Base-by-base conservation (phyloP, 2,329 filamentous ascomycete species). In the Fusarium heterosporum region DNA sequence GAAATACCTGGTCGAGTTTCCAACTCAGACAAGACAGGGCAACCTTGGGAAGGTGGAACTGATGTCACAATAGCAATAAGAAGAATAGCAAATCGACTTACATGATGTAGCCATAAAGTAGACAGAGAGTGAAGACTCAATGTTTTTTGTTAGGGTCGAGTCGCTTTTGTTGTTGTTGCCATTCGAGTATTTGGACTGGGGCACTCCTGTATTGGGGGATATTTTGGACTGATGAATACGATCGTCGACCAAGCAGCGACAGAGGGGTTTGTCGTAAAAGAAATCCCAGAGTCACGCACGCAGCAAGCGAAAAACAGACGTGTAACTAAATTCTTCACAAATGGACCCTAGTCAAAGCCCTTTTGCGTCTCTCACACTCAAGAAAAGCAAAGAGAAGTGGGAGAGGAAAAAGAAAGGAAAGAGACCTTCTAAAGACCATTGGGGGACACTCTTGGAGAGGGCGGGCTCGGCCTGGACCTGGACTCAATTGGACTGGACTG, bases 71-170 rank as follows among this genome's bases (percentile, higher is more conserved):
- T 50, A 45, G 47, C 22, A 43, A 57, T 41, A 46, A 56, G 26
- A 38, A 45, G 13, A 66, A 50, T 48, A 30, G 39, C 22, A 40
- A 42, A 42, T 14, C 17, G 22, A 69, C 66, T 54, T 69, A 69
- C 66, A 55, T 55, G 56, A 55, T 22, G 61, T 64, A 66, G 49
- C 66, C 66, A 69, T 69, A 69, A 69, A 66, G 48, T 10, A 50
- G 39, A 40, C 10, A 47, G 39, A 40, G 29, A 41, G 30, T 38
- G 4, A n/a, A 16, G 14, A 30, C 17, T 58, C 17, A 29, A 40
- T 47, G n/a, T 36, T 40, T 32, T 25, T 11, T 48, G 32, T 29
- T 48, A 60, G 17, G 28, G 26, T 16, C 25, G 22, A 52, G 26
- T 53, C 17, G 51, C 51, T 51, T 50, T 56, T 53, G 47, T 38